Base-by-base conservation (phyloP, 345 rosid genomes). In the Populus alba region DNA sequence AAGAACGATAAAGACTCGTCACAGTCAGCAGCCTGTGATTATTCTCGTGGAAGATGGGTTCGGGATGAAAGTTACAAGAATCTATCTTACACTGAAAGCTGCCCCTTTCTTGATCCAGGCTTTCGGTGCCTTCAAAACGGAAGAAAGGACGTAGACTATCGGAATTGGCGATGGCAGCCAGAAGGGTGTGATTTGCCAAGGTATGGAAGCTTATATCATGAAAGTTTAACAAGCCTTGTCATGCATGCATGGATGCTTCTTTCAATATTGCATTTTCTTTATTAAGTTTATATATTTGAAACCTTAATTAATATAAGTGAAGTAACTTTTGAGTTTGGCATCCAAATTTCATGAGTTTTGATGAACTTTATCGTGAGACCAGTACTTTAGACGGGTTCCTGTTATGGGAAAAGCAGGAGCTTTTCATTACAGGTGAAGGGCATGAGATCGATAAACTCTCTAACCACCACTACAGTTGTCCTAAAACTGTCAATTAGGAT, bases 121-220 rank as follows among this genome's bases (percentile, higher is more conserved):
- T 94, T 96, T 77, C 92, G 86, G 6, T 94, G 98, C 71, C 88
- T 47, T 2, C 67, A 65, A 12, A 87, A 87, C 5, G 98, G 99
- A 27, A 89, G 99, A 79, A 82, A 77, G 27, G 95, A 94, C 53
- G 77, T 75, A 0, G 92, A 81, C 77, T 94, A 83, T 84, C 93
- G 78, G 23, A 87, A 88, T 49, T 94, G 99, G 99, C 87, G 94
- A 72, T 96, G 99, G 97, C 92, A 92, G 77, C 97, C 98, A 6
- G 51, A 92, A 39, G 87, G 90, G 68, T 91, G 99, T 69, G 83
- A 89, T 83, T 86, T 94, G 76, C 93, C 95, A 25, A 85, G 97
- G 99, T 95, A 90, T 27, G 29, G 9, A 71, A 29, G 38, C 68
- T 65, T 23, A 3, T n/a, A 3, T n/a, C 29, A n/a, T 3, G 25